Base-by-base conservation (phyloP, 2,329 filamentous ascomycete genomes). In the Sarocladiaceae sp. region DNA sequence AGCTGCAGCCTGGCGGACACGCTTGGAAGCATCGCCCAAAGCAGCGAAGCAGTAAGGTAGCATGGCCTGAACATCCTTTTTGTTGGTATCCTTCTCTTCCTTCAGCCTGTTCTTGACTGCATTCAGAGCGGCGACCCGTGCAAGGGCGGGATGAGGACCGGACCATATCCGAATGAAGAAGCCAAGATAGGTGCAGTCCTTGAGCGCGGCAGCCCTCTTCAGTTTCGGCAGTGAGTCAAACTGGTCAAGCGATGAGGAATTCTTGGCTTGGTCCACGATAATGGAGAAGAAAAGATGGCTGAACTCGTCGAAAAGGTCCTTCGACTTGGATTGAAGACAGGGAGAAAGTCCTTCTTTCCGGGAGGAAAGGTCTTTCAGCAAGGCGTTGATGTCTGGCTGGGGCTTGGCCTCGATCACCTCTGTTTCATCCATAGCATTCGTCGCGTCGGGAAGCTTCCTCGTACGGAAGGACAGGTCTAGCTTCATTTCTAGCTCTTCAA, bases 31-130 rank as follows among this genome's bases (percentile, higher is more conserved):
- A 59, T 97, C 91, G 19, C 79, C 73, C 15, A 97, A 74, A 18
- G 85, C 85, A 29, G 76, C 71, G 35, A 96, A 67, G 24, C 83
- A 70, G 63, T 95, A 96, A 2, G 91, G 91, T n/a, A 95, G 58
- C 15, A 96, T 61, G 10, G 80, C 77, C 58, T 97, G 91, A 40
- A 90, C 73, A 58, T 95, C 85, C 6, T 76, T 57, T 16, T 68
- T 67, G 18, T 58, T 61, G 44, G 67, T 69, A 13, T 19, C 40
- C 47, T 74, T 71, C 12, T 64, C 63, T 9, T 65, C 61, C 44
- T 77, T 76, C 15, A 88, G 60, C 20, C 72, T 69, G 23, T 69
- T 69, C 47, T 80, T 78, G 12, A 80, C 74, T 56, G 80, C 72
- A 32, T 82, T 78, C 40, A 95, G 64, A 10, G 89, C 87, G 7